Evolutionary conservation across 1,139 yeast species (phyloP), one percentile per base, ranked within the genome.

Genomic region (Taphrina pruni): DNA sequence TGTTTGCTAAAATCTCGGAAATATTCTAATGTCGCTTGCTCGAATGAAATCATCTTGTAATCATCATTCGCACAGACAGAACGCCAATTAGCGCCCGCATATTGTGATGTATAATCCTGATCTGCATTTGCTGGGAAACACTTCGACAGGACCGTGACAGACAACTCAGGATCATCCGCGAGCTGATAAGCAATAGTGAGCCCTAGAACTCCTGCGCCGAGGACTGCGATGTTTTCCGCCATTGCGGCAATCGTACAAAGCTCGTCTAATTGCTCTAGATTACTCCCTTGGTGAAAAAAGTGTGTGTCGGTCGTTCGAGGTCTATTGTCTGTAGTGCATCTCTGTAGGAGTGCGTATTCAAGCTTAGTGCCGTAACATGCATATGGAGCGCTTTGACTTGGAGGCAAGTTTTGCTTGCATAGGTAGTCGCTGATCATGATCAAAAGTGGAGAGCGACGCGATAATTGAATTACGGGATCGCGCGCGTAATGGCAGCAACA

Each of bases 121-220:
- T 90, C 85, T 73, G 85, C 87, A 75, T 89, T 95, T 5, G 94
- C 95, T 1, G 95, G 94, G 64, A 87, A 76, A 73, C 81, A 83
- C 74, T 87, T 85, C 1, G 89, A 93, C 26, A 87, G 74, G 7
- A 88, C 82, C 2, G 86, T 81, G 72, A 88, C 83, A n/a, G 84
- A 80, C 5, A 76, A 70, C 0, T 85, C 84, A 6, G 78, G 72
- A 8, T 84, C 82, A 1, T 80, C 79, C 32, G 83, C 79, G 41
- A 86, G 79, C 58, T 86, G 80, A 65, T 82, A 80, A 65, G 83
- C 88, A 1, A 86, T 82, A 60, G 92, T 88, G 73, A 89, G 82
- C 41, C 95, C 95, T 69, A 87, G 80, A 60, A 89, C 86, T 21
- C 96, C 96, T 1, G 90, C 83, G 14, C 90, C 67, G 8, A 55